A percentile compares a stretch with the other conserved stretches of the same genome.
Conservation (phyloP, 441 rosid genomes). For the Syzygium syzygioides region DNA sequence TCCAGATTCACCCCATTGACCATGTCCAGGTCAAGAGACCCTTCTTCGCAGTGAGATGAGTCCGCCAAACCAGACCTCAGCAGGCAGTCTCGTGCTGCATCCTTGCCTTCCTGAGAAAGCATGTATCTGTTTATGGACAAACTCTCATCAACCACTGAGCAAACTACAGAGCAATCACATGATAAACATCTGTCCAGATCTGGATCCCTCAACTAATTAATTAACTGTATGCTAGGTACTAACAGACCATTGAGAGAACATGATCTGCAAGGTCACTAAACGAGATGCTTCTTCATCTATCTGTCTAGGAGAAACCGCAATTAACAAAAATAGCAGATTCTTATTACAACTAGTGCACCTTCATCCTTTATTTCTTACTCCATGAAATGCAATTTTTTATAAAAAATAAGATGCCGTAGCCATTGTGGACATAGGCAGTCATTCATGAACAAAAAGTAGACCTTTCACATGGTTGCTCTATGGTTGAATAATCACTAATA, state of each 20-base stretch:
- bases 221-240: not conserved
- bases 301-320: not conserved
- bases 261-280: not conserved
- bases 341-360: not conserved
- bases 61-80: slow-evolving; percentile 57
- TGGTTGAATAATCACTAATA: not conserved
- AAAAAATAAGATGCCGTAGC: not conserved
- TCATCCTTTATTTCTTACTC: not conserved
- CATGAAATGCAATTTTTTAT: not conserved
- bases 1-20: slow-evolving; percentile 17
- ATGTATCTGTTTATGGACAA: slow-evolving; percentile 48
- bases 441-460: not conserved
- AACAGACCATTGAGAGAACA: not conserved
- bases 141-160: not conserved
- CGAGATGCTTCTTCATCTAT: not conserved
- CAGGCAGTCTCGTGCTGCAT: slow-evolving; percentile 69
- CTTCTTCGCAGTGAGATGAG: slow-evolving; percentile 33
- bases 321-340: not conserved
- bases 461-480: not conserved
- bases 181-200: not conserved
- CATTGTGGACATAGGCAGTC: not conserved
- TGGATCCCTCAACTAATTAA: not conserved
- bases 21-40: slow-evolving; percentile 22
- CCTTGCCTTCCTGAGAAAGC: slow-evolving; percentile 80
- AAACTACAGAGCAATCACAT: not conserved